Conservation (phyloP, 2,329 filamentous ascomycete genomes). For the Calcarisporium arbuscula region DNA sequence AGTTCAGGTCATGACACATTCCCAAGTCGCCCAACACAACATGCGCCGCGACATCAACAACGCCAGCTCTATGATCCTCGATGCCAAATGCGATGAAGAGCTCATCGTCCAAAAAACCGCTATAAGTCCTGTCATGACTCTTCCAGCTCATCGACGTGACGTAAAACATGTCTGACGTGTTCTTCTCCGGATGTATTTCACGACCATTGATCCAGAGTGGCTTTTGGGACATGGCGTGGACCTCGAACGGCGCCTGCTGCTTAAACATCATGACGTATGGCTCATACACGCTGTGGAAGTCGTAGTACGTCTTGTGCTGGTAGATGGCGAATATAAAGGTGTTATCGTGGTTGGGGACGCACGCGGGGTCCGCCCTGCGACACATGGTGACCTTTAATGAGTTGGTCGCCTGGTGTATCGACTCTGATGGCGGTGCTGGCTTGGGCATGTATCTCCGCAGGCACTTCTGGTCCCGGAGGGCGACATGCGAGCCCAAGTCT, state of each 20-base stretch:
- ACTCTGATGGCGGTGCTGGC: constrained; percentile 29
- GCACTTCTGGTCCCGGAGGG: constrained; percentile 37
- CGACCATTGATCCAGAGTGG: constrained; percentile 53
- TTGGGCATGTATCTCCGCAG: constrained; percentile 38
- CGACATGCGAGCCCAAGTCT: constrained; percentile 34
- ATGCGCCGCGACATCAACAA: constrained; percentile 43
- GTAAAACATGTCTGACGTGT: constrained; percentile 49
- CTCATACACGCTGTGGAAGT: constrained; percentile 46
- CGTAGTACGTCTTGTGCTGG: constrained; percentile 46
- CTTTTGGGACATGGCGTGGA: constrained; percentile 41
- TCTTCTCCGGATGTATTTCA: constrained; percentile 19
- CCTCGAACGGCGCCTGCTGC: constrained; percentile 39
- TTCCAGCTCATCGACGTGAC: constrained; percentile 53
- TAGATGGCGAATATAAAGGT: constrained; percentile 50
- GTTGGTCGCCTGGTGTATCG: constrained; percentile 55
- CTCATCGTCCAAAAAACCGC: constrained; percentile 51
- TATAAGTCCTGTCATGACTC: constrained; percentile 36
- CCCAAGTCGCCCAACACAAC: constrained; percentile 39
- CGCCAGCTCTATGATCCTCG: constrained; percentile 42
- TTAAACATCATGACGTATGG: constrained; percentile 48
- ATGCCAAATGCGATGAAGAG: constrained; percentile 50
- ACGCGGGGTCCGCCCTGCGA: constrained; percentile 36
- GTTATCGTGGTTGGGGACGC: constrained; percentile 35
- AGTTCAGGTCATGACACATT: constrained; percentile 14
- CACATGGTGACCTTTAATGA: constrained; percentile 51